phyloP scores from a whole-genome alignment of 345 rosid species.

The Syzygium grande region DNA sequence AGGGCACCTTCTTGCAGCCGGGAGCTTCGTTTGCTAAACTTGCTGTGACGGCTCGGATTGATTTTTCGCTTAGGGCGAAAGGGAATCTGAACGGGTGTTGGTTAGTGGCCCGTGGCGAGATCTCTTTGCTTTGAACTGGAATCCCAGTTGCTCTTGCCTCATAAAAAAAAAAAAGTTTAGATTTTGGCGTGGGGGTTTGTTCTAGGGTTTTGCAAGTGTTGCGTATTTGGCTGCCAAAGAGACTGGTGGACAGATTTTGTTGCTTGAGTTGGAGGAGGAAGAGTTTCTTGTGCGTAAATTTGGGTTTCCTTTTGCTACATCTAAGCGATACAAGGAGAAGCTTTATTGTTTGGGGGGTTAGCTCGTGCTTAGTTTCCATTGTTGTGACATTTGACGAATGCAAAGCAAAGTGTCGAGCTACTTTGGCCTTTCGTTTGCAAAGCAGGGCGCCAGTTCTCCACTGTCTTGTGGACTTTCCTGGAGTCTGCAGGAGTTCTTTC shows the following conservation, averaged over 20 bases:
- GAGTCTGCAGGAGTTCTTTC: not conserved
- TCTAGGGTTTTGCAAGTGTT: not conserved
- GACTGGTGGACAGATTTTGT: not conserved
- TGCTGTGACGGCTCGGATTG: not conserved
- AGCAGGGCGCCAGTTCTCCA: not conserved
- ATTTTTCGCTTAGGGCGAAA: not conserved
- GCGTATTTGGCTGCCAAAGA: not conserved
- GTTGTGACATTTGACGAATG: not conserved
- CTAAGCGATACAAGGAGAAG: not conserved
- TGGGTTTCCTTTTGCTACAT: not conserved
- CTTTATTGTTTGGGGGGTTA: not conserved
- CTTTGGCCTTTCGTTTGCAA: not conserved
- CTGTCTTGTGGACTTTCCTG: not conserved
- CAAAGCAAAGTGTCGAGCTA: not conserved
- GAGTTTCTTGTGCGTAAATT: not conserved
- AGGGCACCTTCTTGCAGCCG: not conserved
- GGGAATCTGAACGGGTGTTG: not conserved
- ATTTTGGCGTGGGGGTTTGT: not conserved
- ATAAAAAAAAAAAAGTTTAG: not conserved
- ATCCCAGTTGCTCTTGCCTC: not conserved
- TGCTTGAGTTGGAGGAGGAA: not conserved
- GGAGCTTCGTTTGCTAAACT: not conserved
- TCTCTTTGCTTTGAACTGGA: not conserved
- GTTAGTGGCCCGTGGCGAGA: not conserved
- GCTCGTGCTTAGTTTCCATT: not conserved